Conservation (phyloP, 371 early-diverging fungal species). For the Haplosporangium sp. region DNA sequence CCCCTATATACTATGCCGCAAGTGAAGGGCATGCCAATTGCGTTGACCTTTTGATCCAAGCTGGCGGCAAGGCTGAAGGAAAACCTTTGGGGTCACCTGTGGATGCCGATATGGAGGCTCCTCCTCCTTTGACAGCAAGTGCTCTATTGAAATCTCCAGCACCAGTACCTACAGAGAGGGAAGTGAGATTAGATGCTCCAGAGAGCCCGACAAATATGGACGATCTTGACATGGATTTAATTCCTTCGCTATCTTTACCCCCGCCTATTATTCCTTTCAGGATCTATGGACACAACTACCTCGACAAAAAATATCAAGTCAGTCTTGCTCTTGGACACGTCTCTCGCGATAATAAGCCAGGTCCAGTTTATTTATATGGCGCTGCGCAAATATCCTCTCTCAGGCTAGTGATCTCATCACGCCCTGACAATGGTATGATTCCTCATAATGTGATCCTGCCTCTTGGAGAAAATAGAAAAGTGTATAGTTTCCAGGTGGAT, state of each 20-base stretch:
- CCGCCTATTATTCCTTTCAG: constrained; percentile 98
- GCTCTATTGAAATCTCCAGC: constrained; percentile 13
- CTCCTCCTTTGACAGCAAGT: constrained; percentile 17
- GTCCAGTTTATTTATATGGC: constrained; percentile 73
- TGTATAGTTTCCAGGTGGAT: constrained; percentile 88
- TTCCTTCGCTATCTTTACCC: constrained; percentile 65
- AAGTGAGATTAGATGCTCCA: constrained; percentile 63
- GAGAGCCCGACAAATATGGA: constrained; percentile 42
- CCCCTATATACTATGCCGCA: constrained; percentile 93
- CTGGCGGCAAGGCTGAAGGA: constrained; percentile 51
- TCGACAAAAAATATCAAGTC: constrained; percentile 80
- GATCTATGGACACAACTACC: constrained; percentile 95
- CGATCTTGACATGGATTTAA: constrained; percentile 59
- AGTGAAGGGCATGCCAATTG: constrained; percentile 92
- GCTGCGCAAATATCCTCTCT: constrained; percentile 75
- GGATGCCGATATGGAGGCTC: constrained; percentile 36
- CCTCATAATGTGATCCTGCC: constrained; percentile 94
- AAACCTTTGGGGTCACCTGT: constrained; percentile 51
- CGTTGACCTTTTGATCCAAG: constrained; percentile 49
- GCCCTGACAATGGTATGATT: constrained; percentile 89
- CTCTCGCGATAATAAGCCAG: constrained; percentile 17
- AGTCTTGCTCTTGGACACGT: constrained; percentile 44
- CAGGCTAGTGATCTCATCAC: constrained; percentile 71
- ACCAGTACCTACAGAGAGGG: constrained; percentile 1
- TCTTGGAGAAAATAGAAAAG: constrained; percentile 81